A percentile compares a stretch with the other conserved stretches of the same genome.
Conservation (phyloP, 2,329 filamentous ascomycete species). For the Basipetospora chlamydospora region DNA sequence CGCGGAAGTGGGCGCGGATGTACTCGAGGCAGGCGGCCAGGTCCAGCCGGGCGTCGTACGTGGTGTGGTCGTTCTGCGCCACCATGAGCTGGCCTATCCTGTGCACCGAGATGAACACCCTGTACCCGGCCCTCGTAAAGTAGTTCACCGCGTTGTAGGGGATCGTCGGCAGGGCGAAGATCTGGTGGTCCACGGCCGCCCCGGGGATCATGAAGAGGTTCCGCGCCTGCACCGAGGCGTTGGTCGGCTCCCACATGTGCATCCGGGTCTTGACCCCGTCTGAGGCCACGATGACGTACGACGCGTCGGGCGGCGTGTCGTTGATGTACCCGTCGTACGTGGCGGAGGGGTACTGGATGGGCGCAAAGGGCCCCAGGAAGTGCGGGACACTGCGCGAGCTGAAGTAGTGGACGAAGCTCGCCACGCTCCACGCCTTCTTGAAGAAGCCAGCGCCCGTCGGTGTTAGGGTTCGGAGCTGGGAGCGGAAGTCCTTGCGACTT, state of each 20-base stretch:
- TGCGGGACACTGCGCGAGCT: conserved; percentile 35
- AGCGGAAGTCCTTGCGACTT: conserved; percentile 34
- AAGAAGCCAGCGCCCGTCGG: conserved; percentile 32
- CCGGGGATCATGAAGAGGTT: conserved; percentile 49
- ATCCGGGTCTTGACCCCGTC: conserved; percentile 39
- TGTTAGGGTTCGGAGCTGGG: conserved; percentile 38
- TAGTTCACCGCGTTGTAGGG: conserved; percentile 49
- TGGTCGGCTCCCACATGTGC: conserved; percentile 41
- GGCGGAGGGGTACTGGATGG: conserved; percentile 38
- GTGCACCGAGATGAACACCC: conserved; percentile 41
- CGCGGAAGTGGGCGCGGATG: conserved; percentile 27
- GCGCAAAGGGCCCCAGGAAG: conserved; percentile 38
- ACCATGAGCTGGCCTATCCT: conserved; percentile 40
- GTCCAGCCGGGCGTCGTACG: conserved; percentile 45
- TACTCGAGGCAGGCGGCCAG: conserved; percentile 38
- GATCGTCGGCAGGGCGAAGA: conserved; percentile 46
- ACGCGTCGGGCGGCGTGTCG: conserved; percentile 27
- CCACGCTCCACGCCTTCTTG: conserved; percentile 27
- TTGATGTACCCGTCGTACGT: conserved; percentile 37
- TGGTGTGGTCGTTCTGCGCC: conserved; percentile 39
- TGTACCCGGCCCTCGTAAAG: conserved; percentile 44
- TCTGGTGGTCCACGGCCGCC: conserved; percentile 47
- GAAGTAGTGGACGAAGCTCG: conserved; percentile 41
- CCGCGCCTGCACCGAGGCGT: conserved; percentile 21
- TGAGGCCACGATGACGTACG: conserved; percentile 30